Evolutionary conservation across 2,329 filamentous ascomycete genomes (phyloP).

Genomic region (Pleurostoma richardsiae): DNA sequence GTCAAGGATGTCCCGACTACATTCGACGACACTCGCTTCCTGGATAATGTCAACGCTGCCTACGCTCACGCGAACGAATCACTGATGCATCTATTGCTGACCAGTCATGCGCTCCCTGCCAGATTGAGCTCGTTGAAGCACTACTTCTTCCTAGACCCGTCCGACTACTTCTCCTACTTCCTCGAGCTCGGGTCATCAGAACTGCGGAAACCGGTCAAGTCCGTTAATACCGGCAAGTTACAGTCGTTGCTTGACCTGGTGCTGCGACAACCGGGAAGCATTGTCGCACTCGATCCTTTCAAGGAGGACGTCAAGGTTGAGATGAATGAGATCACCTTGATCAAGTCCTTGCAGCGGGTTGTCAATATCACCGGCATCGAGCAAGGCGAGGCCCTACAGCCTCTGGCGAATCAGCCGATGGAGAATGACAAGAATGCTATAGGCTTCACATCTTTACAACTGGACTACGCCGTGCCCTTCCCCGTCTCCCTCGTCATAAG

Average conservation of each 20-base stretch:
- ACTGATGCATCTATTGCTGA: constrained; percentile 82
- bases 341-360: constrained; percentile 90
- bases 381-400: constrained; percentile 76
- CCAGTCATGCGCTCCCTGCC: constrained; percentile 84
- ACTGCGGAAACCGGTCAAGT: constrained; percentile 81
- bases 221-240: constrained; percentile 86
- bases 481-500: constrained; percentile 93
- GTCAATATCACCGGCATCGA: constrained; percentile 96
- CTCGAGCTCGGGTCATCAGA: constrained; percentile 87
- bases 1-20: constrained; percentile 84
- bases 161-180: constrained; percentile 98
- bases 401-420: constrained; percentile 60
- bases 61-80: constrained; percentile 96
- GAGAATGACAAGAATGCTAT: constrained; percentile 83
- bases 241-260: constrained; percentile 95
- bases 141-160: constrained; percentile 97
- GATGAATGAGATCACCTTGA: constrained; percentile 92
- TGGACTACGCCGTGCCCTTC: constrained; percentile 93
- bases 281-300: constrained; percentile 91
- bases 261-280: constrained; percentile 89
- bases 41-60: constrained; percentile 92
- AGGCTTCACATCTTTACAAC: constrained; percentile 87
- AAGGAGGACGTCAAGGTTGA: constrained; percentile 98
- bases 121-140: constrained; percentile 90
- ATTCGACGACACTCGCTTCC: constrained; percentile 85